A percentile compares a stretch with the other conserved stretches of the same genome.
Conservation (phyloP, 306 rosid species). For the Castanea crenata region DNA sequence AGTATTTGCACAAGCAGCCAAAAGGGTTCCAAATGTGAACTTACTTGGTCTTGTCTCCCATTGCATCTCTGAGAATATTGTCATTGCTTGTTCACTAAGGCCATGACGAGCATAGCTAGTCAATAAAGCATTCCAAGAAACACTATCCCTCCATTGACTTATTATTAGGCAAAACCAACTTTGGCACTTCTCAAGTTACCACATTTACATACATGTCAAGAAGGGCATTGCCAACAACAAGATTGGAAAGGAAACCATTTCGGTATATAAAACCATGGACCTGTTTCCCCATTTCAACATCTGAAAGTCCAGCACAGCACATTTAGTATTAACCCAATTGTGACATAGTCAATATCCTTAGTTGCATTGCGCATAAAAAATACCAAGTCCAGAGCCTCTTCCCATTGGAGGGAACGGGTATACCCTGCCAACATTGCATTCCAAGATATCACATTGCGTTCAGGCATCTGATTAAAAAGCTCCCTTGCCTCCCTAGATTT, state of each 20-base stretch:
- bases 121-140: no score
- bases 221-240: constrained; percentile 63
- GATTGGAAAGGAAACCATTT: constrained; percentile 42
- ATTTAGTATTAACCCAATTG: constrained; percentile 55
- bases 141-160: constrained; percentile 52
- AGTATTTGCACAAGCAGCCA: no score
- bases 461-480: constrained; percentile 68
- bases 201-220: constrained; percentile 79
- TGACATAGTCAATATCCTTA: constrained; percentile 43
- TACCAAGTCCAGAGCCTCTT: constrained; percentile 52
- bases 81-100: no score
- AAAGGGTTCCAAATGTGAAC: no score
- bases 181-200: constrained; percentile 59
- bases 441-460: constrained; percentile 70
- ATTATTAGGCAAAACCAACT: constrained; percentile 51
- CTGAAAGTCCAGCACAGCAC: constrained; percentile 45
- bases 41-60: no score
- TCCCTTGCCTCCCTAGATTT: constrained; percentile 52
- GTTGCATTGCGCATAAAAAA: constrained; percentile 39
- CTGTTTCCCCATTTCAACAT: constrained; percentile 65
- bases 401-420: constrained; percentile 39
- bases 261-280: constrained; percentile 64
- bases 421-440: constrained; percentile 82
- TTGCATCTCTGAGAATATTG: no score
- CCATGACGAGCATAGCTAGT: no score